Percentiles rank a stretch among this genome's conserved stretches.
Evolutionary conservation across 352 stramenopile genomes (phyloP).

Genomic region (Thraustochytrium striatum): DNA sequence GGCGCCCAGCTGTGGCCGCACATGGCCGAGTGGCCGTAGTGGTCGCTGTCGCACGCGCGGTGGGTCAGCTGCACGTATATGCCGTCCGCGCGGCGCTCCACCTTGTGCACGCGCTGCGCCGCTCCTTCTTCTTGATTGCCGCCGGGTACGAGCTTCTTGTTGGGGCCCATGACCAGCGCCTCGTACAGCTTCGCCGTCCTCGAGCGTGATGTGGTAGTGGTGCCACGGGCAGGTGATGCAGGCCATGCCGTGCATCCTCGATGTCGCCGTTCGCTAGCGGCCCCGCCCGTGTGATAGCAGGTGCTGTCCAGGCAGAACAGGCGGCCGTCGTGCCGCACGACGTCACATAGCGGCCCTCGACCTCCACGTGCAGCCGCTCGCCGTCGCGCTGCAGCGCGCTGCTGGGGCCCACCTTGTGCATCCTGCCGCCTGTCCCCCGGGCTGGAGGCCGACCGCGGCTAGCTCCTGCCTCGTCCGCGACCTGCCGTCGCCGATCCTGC

Average conservation of each 20-base stretch:
- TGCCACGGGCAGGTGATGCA: conserved; percentile 36
- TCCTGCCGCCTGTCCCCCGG: no score
- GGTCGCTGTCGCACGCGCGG: conserved; percentile 2
- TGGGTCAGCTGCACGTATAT: conserved; percentile 34
- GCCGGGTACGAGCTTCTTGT: conserved; percentile 19
- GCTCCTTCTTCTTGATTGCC: conserved; percentile 14
- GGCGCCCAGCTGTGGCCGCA: no score
- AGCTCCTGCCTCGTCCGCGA: no score
- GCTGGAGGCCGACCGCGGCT: no score
- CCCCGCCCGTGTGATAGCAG: conserved; percentile 31
- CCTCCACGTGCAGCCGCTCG: background rate
- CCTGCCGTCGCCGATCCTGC: no score
- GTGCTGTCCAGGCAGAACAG: conserved; percentile 42
- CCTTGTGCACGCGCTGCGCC: conserved; percentile 18
- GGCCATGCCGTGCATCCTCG: conserved; percentile 33
- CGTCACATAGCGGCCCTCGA: conserved; percentile 25
- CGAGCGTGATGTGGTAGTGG: conserved; percentile 18
- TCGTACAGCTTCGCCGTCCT: conserved; percentile 32
- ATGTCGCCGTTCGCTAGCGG: conserved; percentile 38
- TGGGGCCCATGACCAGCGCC: conserved; percentile 2
- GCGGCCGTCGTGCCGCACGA: conserved; percentile 1
- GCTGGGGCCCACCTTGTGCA: background rate
- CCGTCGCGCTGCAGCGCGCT: no score
- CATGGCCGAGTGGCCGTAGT: conserved; percentile 13
- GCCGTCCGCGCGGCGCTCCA: background rate